Evolutionary conservation across 148 eudicot species (phyloP), one percentile per base, ranked within the genome.

Genomic region (Rhododendron henanense): DNA sequence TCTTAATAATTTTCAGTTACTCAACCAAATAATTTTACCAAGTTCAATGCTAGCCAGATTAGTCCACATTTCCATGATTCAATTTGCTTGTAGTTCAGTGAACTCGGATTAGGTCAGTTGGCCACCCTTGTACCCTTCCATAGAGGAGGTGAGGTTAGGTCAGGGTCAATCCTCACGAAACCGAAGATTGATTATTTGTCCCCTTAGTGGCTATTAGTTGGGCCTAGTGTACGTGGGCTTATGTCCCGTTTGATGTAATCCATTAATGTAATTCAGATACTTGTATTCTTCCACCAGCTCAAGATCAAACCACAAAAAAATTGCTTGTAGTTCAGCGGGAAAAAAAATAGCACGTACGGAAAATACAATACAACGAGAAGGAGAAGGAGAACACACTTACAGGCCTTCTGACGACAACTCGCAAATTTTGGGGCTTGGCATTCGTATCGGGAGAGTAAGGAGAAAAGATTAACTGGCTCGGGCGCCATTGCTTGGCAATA

Each of bases 361-460:
- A 67, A 10, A 44, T 21, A 7, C 23, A 84, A 83, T 37, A 18
- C 51, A 35, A 61, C 5, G 41, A 61, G 57, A 57, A 6, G 63
- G n/a, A 18, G 13, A 71, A 39, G 45, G 7, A 41, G 8, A 69
- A 71, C 63, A 82, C 82, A 87, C 96, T 89, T 87, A 95, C 96
- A 82, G 95, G 93, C 83, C 88, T 92, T 87, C 90, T 88, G 71
- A 92, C 92, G 77, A 87, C 89, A 47, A 90, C 93, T 53, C 90
- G 85, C 90, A 91, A 88, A 87, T 84, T 37, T 84, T 89, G 91
- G 78, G 92, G 82, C 88, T 88, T 89, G 81, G 84, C 87, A 80
- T 75, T 84, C 59, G 83, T 57, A 71, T 88, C 85, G n/a, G 91
- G 48, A n/a, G 90, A 81, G 91, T 91, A 95, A 10, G 96, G 91